These are phyloP conservation scores for Oryza australiensis DNA, from an alignment of 176 grass and related monocot species.

Conservation along the genomic window DNA sequence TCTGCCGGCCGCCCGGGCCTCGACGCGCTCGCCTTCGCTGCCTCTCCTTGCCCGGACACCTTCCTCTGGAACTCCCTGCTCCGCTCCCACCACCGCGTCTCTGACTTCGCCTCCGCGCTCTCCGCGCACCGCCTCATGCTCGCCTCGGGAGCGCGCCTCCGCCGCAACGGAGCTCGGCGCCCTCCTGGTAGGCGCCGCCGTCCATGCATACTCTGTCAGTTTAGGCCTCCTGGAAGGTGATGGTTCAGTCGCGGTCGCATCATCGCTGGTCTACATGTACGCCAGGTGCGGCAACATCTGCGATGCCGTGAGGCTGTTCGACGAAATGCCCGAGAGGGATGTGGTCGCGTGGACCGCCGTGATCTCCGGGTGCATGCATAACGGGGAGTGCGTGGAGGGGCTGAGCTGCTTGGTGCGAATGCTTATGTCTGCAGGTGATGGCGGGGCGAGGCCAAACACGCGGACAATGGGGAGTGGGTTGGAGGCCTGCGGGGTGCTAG, in stretches of 20 bases:
- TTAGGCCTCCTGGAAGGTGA: conserved; percentile 51
- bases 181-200: conserved; percentile 42
- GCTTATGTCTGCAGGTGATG: too few relatives aligned
- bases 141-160: conserved; percentile 43
- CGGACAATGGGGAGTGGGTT: too few relatives aligned
- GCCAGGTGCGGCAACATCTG: conserved; percentile 37
- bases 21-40: conserved; percentile 46
- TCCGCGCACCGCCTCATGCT: conserved; percentile 48
- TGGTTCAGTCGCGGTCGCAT: conserved; percentile 51
- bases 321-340: conserved; percentile 69
- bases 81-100: conserved; percentile 48
- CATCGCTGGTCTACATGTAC: conserved; percentile 74
- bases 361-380: conserved; percentile 63
- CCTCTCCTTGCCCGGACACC: conserved; percentile 39
- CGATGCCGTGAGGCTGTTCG: conserved; percentile 54
- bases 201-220: conserved; percentile 57
- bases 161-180: conserved; percentile 56
- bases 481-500: too few relatives aligned
- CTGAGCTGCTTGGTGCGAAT: too few relatives aligned
- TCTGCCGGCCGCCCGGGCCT: conserved; percentile 41
- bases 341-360: conserved; percentile 70
- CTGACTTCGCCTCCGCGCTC: conserved; percentile 41
- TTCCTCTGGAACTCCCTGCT: conserved; percentile 97
- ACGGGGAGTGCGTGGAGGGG: conserved; percentile 44
- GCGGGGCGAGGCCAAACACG: too few relatives aligned